Base-by-base conservation (phyloP, 140 eudicot species). In the Flaveria floridana region DNA sequence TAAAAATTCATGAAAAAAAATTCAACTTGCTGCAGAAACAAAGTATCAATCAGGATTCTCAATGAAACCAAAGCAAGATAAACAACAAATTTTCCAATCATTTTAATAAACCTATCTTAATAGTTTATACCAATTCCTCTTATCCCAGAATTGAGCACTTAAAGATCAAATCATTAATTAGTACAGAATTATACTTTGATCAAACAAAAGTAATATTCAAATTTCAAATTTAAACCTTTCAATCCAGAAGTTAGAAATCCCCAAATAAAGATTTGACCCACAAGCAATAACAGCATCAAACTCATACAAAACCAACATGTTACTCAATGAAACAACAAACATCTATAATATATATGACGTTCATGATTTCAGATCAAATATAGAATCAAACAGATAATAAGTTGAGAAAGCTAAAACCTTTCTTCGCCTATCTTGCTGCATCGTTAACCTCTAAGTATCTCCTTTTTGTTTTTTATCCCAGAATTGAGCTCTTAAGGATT, bases 401-500 rank as follows among this genome's bases (percentile, higher is more conserved):
- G 30, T 57, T n/a, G 65, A 82, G 46, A 42, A 56, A 56, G 64
- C 16, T 67, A 71, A 5, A 69, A 88, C 95, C 86, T 88, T 88
- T 75, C 82, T 82, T 44, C 84, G 69, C 34, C 88, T 91, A 84
- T 86, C 84, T 61, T 85, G 90, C 85, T 83, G 95, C 95, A 88
- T 88, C 84, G 55, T 77, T 48, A 34, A 68, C 42, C 25, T 65
- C 20, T 34, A 13, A 71, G 21, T 14, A 7, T 16, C 71, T 34
- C 41, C 0, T 6, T 34, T 34, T 5, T 5, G 41, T 34, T 34
- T 5, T 6, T 4, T 34, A 34, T 34, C 41, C 41, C 41, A 34
- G 41, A 34, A 34, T 5, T n/a, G 70, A 65, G 50, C 26, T 65
- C 48, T 63, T 63, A 25, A 25, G 4, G 20, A 14, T 63, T 7